Evolutionary conservation across 495 filamentous ascomycete species (phyloP).

Genomic region (Hypoxylon crocopeplum): DNA sequence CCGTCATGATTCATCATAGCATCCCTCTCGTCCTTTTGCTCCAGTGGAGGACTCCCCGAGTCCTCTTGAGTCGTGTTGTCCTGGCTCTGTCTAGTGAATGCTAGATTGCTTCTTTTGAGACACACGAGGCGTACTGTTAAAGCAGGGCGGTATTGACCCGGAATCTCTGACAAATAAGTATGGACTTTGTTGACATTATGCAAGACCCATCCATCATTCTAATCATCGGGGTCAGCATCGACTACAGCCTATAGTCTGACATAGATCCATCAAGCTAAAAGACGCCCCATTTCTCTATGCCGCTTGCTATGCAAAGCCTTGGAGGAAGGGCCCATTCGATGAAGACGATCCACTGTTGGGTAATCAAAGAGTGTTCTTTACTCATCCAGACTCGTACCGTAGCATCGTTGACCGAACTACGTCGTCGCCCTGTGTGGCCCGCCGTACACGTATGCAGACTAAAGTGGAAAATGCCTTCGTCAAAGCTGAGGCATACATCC

Average conservation of each 20-base stretch:
- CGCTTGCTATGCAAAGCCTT: neutral
- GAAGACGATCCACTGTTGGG: neutral
- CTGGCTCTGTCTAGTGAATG: neutral
- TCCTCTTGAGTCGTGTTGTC: neutral
- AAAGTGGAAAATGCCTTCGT: no score
- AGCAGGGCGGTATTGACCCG: neutral
- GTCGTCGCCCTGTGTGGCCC: no score
- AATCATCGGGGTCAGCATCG: slow-evolving; percentile 4
- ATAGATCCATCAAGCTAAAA: slow-evolving; percentile 25
- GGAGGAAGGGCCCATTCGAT: no score
- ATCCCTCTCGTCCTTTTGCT: neutral
- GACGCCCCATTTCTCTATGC: slow-evolving; percentile 1
- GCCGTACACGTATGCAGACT: no score
- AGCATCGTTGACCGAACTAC: no score
- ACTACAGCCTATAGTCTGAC: slow-evolving; percentile 16
- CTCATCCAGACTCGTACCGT: no score
- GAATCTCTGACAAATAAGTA: neutral
- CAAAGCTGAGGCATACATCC: no score
- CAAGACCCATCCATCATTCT: slow-evolving; percentile 10
- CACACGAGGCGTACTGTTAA: slow-evolving; percentile 11
- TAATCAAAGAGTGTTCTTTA: neutral
- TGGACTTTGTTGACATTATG: slow-evolving; percentile 7
- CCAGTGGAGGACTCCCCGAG: neutral
- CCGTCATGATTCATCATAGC: slow-evolving; percentile 22
- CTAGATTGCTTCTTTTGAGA: slow-evolving; percentile 15